Evolutionary conservation across 306 rosid species (phyloP).

Genomic region (Cicer judaicum): DNA sequence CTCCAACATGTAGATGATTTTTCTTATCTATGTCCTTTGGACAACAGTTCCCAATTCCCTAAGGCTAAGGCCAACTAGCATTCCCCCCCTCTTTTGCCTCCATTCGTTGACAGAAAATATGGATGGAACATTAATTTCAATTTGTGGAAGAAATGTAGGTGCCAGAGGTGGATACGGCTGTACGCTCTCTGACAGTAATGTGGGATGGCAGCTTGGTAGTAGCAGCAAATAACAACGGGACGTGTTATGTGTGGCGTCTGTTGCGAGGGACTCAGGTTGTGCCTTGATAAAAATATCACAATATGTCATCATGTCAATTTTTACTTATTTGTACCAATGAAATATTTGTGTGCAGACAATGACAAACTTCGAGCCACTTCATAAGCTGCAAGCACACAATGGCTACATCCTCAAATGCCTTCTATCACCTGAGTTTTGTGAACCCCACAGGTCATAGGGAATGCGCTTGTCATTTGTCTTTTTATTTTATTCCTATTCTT

Average conservation of each 20-base stretch:
- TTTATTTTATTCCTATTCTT: slow-evolving; percentile 12
- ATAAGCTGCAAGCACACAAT: slow-evolving; percentile 95
- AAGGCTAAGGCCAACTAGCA: slow-evolving; percentile 34
- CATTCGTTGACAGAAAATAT: neutral
- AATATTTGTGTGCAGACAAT: slow-evolving; percentile 70
- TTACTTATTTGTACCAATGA: slow-evolving; percentile 40
- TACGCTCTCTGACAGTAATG: slow-evolving; percentile 95
- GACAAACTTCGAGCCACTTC: slow-evolving; percentile 99
- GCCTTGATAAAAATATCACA: slow-evolving; percentile 36
- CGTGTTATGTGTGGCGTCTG: slow-evolving; percentile 98
- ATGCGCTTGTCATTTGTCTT: slow-evolving; percentile 17
- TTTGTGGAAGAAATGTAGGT: slow-evolving; percentile 63
- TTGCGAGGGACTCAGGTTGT: slow-evolving; percentile 91
- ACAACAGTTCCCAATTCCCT: slow-evolving; percentile 14
- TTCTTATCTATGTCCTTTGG: neutral
- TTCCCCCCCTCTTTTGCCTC: slow-evolving; percentile 27
- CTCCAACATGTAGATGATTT: neutral
- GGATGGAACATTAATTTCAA: slow-evolving; percentile 39
- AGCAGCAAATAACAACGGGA: slow-evolving; percentile 98
- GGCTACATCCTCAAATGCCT: slow-evolving; percentile 98
- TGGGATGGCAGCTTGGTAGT: slow-evolving; percentile 99
- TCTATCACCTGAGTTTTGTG: slow-evolving; percentile 95
- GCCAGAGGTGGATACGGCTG: slow-evolving; percentile 99
- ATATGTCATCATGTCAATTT: slow-evolving; percentile 13
- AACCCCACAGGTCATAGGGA: slow-evolving; percentile 80